phyloP scores from a whole-genome alignment of 768 basidiomycete species.

The Pulveroboletus sp. region DNA sequence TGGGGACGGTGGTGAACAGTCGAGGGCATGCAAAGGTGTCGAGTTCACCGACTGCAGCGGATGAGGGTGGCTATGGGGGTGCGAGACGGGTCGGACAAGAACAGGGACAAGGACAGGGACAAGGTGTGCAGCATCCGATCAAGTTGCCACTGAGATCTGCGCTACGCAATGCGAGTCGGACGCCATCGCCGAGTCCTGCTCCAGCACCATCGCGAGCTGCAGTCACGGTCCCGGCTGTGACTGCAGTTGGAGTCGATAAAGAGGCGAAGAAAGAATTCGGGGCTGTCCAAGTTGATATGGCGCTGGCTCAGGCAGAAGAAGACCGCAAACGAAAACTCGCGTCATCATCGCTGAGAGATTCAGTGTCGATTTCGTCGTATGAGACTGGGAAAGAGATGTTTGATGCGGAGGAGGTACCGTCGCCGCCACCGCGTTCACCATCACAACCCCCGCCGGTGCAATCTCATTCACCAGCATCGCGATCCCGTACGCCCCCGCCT shows the following conservation, averaged over 20 bases:
- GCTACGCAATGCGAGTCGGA: conserved; percentile 48
- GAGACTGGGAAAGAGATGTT: conserved; percentile 60
- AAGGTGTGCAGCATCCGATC: conserved; percentile 24
- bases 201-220: not conserved
- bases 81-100: not conserved
- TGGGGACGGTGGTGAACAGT: not conserved
- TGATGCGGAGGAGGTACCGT: conserved; percentile 20
- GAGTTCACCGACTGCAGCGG: not conserved
- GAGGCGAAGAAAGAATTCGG: not conserved
- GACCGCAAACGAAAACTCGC: not conserved
- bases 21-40: not conserved
- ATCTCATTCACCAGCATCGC: not conserved
- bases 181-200: conserved; percentile 40
- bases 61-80: not conserved
- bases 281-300: not conserved
- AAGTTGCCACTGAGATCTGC: conserved; percentile 60
- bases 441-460: not conserved
- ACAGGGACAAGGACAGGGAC: not conserved
- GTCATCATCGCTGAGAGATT: conserved; percentile 11
- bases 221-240: not conserved
- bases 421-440: not conserved
- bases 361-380: conserved; percentile 49
- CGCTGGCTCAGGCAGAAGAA: not conserved
- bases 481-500: not conserved
- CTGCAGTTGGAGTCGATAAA: not conserved